Conservation (phyloP, 2,329 filamentous ascomycete genomes). For the Curvularia eragrostidis region DNA sequence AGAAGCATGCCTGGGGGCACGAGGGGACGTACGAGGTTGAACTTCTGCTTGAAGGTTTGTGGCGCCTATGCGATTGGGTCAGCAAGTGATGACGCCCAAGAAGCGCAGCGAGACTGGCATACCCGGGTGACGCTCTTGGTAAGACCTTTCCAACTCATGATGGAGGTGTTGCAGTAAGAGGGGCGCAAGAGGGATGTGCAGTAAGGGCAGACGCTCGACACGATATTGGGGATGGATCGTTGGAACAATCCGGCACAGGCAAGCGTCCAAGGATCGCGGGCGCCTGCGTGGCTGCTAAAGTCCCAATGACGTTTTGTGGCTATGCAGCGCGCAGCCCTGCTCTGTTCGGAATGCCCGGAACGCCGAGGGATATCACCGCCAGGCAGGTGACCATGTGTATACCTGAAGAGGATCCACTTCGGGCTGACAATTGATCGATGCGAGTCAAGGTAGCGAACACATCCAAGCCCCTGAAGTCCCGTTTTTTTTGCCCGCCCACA, state of each 20-base stretch:
- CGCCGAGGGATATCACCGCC: conserved; percentile 7
- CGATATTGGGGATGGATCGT: conserved; percentile 8
- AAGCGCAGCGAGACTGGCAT: conserved; percentile 47
- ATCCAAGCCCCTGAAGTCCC: neutral
- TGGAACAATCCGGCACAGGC: conserved; percentile 8
- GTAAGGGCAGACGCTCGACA: conserved; percentile 1
- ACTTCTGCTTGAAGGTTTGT: conserved; percentile 87
- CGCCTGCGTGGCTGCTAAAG: conserved; percentile 29
- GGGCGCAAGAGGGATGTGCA: conserved; percentile 17
- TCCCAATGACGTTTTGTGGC: conserved; percentile 19
- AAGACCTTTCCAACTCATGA: conserved; percentile 97
- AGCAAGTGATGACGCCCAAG: conserved; percentile 28
- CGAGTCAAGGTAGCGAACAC: neutral
- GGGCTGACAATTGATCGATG: neutral
- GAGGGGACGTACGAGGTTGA: conserved; percentile 71
- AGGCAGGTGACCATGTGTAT: conserved; percentile 4
- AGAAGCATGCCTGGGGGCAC: neutral
- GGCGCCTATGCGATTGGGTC: conserved; percentile 66
- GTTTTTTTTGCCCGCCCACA: neutral
- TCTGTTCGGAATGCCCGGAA: conserved; percentile 14
- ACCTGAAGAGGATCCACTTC: neutral
- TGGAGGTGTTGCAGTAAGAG: conserved; percentile 6
- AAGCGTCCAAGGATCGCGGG: conserved; percentile 34
- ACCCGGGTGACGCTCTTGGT: conserved; percentile 88
- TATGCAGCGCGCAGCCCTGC: conserved; percentile 13